Conservation (phyloP, 2,329 filamentous ascomycete species). For the Colletotrichum navitas region DNA sequence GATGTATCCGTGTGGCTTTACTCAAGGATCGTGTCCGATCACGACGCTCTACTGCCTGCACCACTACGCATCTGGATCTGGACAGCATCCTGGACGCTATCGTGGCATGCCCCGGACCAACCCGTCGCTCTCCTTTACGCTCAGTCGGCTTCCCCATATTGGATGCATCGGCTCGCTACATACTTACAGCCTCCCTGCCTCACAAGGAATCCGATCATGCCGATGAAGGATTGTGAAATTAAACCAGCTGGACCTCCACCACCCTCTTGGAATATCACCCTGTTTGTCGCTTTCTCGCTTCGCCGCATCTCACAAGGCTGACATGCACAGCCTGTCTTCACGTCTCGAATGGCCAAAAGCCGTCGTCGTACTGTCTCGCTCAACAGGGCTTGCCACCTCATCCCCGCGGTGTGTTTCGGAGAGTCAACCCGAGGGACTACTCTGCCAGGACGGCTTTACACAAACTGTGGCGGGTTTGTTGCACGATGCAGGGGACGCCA, state of each 20-base stretch:
- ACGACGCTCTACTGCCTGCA: neutral
- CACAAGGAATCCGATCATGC: conserved; percentile 18
- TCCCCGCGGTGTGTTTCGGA: conserved; percentile 21
- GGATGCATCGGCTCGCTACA: neutral
- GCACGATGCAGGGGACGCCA: conserved; percentile 8
- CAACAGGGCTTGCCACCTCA: conserved; percentile 7
- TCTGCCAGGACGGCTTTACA: neutral
- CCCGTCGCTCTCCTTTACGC: conserved; percentile 5
- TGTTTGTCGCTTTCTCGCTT: conserved; percentile 33
- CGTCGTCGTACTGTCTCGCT: conserved; percentile 6
- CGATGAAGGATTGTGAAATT: conserved; percentile 35
- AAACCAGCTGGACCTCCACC: conserved; percentile 22
- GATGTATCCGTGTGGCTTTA: neutral
- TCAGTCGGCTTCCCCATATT: conserved; percentile 15
- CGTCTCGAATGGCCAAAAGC: neutral
- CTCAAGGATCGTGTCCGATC: neutral
- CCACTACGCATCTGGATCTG: neutral
- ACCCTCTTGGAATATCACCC: conserved; percentile 9
- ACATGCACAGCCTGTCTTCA: conserved; percentile 5
- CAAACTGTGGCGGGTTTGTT: conserved; percentile 1
- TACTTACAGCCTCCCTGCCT: conserved; percentile 8
- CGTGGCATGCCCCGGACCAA: neutral
- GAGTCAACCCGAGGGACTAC: neutral
- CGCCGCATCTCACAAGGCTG: conserved; percentile 7
- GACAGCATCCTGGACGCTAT: neutral